Base-by-base conservation (phyloP, 345 rosid species). In the Xanthoceras sorbifolium region DNA sequence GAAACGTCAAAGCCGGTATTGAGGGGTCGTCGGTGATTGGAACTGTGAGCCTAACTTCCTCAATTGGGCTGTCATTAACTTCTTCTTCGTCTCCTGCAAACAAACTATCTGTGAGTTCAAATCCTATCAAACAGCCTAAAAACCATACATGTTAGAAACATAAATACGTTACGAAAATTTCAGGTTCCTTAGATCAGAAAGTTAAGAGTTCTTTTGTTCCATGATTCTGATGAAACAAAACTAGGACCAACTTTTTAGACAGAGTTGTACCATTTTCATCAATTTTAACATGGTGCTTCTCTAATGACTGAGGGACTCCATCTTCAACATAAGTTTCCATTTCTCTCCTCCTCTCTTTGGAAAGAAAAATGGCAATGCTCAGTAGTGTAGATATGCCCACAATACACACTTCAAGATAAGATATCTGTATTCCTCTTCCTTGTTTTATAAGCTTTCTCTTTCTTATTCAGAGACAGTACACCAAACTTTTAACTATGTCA, bases 31-130 rank as follows among this genome's bases (percentile, higher is more conserved):
- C 63, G 1, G 74, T 70, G 26, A 70, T 54, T 0, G 63, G 44
- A 50, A 52, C 74, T 8, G 63, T 52, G 23, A 70, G 74, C 63
- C 74, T 50, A 1, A 70, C 74, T 54, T 70, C 74, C 63, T 70
- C 74, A 52, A 70, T 70, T 50, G 74, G 74, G 74, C n/a, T 70
- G 15, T 70, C 73, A 70, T 70, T 52, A 31, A 22, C 34, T 31
- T 9, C 42, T 9, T 70, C 44, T 8, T 9, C 3, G 22, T 70
- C 73, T 20, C 44, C 73, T 52, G 44, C 63, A 52, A 18, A 12
- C 26, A 52, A 31, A 69, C 25, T 42, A 28, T 15, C 1, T 38
- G 10, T 38, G 42, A 8, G 42, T 38, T 38, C 42, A 38, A 38
- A 38, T 38, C 42, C 9, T 38, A 38, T 38, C 42, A 38, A 38